phyloP scores from a whole-genome alignment of 441 rosid genomes.

The Macaranga tanarius region DNA sequence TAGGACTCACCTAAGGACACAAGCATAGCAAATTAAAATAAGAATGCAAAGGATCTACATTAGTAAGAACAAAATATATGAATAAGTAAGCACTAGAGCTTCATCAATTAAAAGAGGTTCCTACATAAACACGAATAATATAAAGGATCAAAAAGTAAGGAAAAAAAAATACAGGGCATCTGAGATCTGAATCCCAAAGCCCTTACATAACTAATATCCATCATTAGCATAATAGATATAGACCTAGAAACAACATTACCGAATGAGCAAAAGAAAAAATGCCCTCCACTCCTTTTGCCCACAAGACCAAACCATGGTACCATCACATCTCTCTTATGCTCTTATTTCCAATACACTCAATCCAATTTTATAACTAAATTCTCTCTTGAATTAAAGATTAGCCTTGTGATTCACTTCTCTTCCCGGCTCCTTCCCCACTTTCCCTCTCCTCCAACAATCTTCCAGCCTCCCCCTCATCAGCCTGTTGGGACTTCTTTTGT shows the following conservation, averaged over 20 bases:
- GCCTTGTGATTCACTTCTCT: constrained; percentile 58
- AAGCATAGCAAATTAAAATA: constrained; percentile 1
- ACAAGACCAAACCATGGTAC: constrained; percentile 5
- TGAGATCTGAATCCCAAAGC: constrained; percentile 38
- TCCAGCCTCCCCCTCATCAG: constrained; percentile 81
- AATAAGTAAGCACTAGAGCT: constrained; percentile 37
- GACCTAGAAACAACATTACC: constrained; percentile 31
- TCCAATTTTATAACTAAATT: constrained; percentile 27
- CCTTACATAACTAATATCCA: constrained; percentile 29
- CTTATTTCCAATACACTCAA: constrained; percentile 44
- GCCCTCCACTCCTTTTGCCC: constrained; percentile 14
- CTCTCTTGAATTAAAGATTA: constrained; percentile 25
- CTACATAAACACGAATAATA: constrained; percentile 30
- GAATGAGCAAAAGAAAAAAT: constrained; percentile 34
- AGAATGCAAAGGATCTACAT: background rate
- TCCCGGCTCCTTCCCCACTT: constrained; percentile 46
- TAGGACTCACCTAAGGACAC: background rate
- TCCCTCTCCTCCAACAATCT: constrained; percentile 82
- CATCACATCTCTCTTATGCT: constrained; percentile 30
- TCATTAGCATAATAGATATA: constrained; percentile 30
- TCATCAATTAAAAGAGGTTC: constrained; percentile 30
- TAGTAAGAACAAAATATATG: constrained; percentile 10
- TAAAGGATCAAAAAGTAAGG: constrained; percentile 16
- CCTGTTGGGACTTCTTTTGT: constrained; percentile 68
- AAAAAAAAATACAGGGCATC: constrained; percentile 19